A percentile compares a stretch with the other conserved stretches of the same genome.
phyloP scores from a whole-genome alignment of 1,284 basidiomycete species.

The Pterula multifida region DNA sequence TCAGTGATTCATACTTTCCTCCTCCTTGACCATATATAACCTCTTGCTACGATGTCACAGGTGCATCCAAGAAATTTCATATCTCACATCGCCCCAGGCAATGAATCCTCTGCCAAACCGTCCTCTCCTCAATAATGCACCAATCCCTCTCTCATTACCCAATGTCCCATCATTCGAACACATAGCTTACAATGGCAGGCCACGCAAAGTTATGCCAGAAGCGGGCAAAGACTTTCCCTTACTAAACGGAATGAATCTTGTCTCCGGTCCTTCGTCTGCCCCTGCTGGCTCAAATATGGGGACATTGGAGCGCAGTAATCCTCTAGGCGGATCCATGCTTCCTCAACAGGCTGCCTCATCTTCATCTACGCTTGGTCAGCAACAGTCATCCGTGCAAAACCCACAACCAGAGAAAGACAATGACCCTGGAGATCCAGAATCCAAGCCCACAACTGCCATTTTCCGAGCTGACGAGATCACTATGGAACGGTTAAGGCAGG shows the following conservation, averaged over 20 bases:
- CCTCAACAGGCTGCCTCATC: slow-evolving; percentile 15
- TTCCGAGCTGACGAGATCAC: slow-evolving; percentile 70
- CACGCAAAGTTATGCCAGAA: slow-evolving; percentile 69
- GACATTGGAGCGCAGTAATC: slow-evolving; percentile 38
- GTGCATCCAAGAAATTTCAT: slow-evolving; percentile 96
- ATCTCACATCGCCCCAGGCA: slow-evolving; percentile 91
- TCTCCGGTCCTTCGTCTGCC: slow-evolving; percentile 37
- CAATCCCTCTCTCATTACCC: slow-evolving; percentile 51
- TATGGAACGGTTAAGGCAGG: slow-evolving; percentile 72
- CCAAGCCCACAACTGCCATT: slow-evolving; percentile 63
- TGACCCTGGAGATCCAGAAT: slow-evolving; percentile 35
- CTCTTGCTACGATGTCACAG: slow-evolving; percentile 22
- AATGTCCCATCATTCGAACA: slow-evolving; percentile 64
- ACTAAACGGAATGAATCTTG: slow-evolving; percentile 44
- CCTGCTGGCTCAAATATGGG: slow-evolving; percentile 31
- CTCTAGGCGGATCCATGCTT: slow-evolving; percentile 28
- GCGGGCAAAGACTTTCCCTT: slow-evolving; percentile 58
- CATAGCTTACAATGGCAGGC: slow-evolving; percentile 62
- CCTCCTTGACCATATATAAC: not conserved
- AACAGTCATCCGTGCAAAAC: slow-evolving; percentile 23
- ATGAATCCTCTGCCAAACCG: slow-evolving; percentile 92
- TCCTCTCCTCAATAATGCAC: slow-evolving; percentile 56
- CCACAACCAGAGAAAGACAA: not conserved
- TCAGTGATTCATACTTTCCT: slow-evolving; percentile 26
- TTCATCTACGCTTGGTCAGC: slow-evolving; percentile 13